Conservation (phyloP, 2,329 filamentous ascomycete species). For the Huntiella moniliformis region DNA sequence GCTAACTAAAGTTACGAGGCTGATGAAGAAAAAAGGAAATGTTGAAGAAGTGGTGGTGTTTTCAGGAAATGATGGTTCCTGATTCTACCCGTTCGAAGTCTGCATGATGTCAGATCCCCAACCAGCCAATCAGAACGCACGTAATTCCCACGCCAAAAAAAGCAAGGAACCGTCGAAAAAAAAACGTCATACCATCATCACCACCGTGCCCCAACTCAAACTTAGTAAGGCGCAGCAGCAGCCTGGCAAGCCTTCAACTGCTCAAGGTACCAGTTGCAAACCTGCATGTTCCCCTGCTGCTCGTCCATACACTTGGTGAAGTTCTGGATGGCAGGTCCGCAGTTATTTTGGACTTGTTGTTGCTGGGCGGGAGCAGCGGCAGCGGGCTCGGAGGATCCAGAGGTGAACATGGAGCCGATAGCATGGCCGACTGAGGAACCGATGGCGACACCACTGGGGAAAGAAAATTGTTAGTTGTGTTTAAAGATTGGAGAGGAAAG, state of each 20-base stretch:
- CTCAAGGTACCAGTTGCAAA: conserved; percentile 96
- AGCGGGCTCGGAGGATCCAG: conserved; percentile 30
- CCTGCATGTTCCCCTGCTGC: conserved; percentile 79
- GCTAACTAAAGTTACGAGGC: no score
- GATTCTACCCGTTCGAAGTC: no score
- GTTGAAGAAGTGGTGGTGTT: no score
- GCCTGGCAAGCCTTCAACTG: conserved; percentile 38
- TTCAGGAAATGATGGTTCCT: no score
- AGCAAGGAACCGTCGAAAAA: no score
- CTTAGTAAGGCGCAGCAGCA: conserved; percentile 10
- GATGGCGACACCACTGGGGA: conserved; percentile 72
- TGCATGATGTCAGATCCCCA: no score
- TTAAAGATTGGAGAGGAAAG: background rate
- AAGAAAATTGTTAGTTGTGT: conserved; percentile 10
- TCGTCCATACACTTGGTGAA: conserved; percentile 97
- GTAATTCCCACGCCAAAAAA: no score
- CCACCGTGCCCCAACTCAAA: background rate
- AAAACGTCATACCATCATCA: no score
- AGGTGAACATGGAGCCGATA: conserved; percentile 72
- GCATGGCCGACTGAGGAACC: conserved; percentile 91
- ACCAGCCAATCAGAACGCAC: no score
- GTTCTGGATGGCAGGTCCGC: conserved; percentile 58
- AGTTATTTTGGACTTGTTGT: conserved; percentile 42
- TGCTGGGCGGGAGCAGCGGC: conserved; percentile 27
- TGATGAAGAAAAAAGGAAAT: no score